A percentile compares a stretch with the other conserved stretches of the same genome.
Evolutionary conservation across 768 basidiomycete genomes (phyloP).

Genomic region (Rhizopogon sp.): DNA sequence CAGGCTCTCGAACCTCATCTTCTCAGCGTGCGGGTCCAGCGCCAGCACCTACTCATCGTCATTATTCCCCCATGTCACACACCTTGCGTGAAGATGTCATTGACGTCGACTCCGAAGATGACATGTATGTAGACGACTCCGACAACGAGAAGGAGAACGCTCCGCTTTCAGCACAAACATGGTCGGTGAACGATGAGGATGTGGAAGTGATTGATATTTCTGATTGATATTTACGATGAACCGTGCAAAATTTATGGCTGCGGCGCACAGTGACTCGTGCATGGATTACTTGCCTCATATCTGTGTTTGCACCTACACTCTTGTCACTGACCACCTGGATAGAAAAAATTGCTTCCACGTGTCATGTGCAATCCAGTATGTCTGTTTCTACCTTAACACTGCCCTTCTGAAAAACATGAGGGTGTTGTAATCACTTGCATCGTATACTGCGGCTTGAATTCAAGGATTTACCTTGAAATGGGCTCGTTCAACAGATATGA

Average conservation of each 20-base stretch:
- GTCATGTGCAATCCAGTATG: no score
- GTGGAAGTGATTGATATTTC: slow-evolving; percentile 58
- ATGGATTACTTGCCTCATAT: no score
- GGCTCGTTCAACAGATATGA: no score
- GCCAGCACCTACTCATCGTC: not conserved
- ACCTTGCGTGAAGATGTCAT: slow-evolving; percentile 28
- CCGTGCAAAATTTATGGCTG: not conserved
- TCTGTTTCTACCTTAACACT: no score
- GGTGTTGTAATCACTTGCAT: no score
- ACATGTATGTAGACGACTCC: slow-evolving; percentile 10
- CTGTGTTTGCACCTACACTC: not conserved
- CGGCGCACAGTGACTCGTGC: not conserved
- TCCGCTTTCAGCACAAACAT: slow-evolving; percentile 40
- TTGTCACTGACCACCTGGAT: not conserved
- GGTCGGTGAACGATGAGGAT: slow-evolving; percentile 29
- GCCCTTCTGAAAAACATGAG: no score
- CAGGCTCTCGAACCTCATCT: not conserved
- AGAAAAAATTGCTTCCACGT: not conserved
- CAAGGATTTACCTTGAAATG: no score
- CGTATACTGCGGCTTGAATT: no score
- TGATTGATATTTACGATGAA: slow-evolving; percentile 7
- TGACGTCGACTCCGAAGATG: slow-evolving; percentile 38
- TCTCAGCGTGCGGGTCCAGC: not conserved
- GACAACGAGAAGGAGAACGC: slow-evolving; percentile 63
- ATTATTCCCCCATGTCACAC: not conserved